A percentile compares a stretch with the other conserved stretches of the same genome.
Evolutionary conservation across 306 rosid species (phyloP).

Genomic region (Nissolia schottii): DNA sequence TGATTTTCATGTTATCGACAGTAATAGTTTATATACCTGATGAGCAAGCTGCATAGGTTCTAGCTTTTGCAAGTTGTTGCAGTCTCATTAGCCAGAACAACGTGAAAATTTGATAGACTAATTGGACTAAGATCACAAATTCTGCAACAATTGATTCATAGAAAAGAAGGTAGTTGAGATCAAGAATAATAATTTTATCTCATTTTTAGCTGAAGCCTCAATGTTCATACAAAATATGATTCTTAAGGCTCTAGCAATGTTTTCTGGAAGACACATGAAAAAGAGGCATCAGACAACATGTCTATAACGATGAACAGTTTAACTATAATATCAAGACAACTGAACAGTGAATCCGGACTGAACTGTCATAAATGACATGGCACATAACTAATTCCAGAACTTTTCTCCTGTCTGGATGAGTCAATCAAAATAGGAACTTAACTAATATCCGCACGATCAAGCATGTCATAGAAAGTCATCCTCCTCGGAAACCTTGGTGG

Average conservation of each 20-base stretch:
- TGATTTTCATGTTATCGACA: not conserved
- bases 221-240: not conserved
- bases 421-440: not conserved
- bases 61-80: not conserved
- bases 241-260: not conserved
- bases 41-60: not conserved
- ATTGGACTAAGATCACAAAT: not conserved
- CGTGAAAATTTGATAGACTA: not conserved
- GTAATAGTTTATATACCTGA: not conserved
- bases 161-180: not conserved
- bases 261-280: not conserved
- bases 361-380: not conserved
- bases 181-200: not conserved
- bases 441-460: constrained; percentile 52
- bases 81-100: not conserved
- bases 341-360: no score
- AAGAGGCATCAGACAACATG: not conserved
- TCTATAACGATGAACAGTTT: not conserved
- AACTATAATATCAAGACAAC: no score
- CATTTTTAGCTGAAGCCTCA: not conserved
- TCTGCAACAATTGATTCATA: not conserved
- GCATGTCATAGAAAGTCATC: constrained; percentile 75
- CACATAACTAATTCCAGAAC: not conserved
- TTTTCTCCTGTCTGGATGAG: not conserved
- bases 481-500: constrained; percentile 91